phyloP scores from a whole-genome alignment of 306 rosid genomes.

The Oxytropis ochrocephala region DNA sequence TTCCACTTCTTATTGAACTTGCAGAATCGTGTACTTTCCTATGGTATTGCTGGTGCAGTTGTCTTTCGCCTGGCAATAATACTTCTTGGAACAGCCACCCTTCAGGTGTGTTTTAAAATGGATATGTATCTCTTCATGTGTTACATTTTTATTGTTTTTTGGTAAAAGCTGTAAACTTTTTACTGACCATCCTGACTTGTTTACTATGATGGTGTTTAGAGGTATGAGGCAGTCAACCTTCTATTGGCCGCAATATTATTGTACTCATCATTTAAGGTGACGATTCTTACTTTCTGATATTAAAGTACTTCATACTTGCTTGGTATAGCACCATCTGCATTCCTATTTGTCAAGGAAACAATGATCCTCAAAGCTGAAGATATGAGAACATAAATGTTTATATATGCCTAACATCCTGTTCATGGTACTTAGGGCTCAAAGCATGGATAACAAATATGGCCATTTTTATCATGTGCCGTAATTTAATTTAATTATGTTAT shows the following conservation, averaged over 20 bases:
- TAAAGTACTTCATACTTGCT: background rate
- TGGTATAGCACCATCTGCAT: background rate
- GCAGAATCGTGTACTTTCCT: constrained; percentile 88
- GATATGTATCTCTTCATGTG: background rate
- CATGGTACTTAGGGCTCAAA: background rate
- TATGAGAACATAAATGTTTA: background rate
- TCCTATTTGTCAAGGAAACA: constrained; percentile 12
- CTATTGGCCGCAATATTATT: constrained; percentile 73
- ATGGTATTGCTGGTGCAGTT: constrained; percentile 88
- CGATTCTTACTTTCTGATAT: constrained; percentile 4
- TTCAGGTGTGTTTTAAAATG: constrained; percentile 49
- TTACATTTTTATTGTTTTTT: background rate
- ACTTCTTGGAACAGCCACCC: constrained; percentile 78
- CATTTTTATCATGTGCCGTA: constrained; percentile 7
- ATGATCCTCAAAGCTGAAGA: background rate
- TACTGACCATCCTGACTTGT: constrained; percentile 19
- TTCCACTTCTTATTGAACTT: constrained; percentile 20
- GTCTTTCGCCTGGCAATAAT: constrained; percentile 69
- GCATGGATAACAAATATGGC: background rate
- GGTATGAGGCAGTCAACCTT: constrained; percentile 86
- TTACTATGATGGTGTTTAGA: constrained; percentile 38
- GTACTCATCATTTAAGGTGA: constrained; percentile 82
- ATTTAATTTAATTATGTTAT: background rate
- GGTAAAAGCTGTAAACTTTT: background rate
- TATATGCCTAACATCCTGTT: background rate